Evolutionary conservation across 1,284 basidiomycete species (phyloP).

Genomic region (Athelia sp.): DNA sequence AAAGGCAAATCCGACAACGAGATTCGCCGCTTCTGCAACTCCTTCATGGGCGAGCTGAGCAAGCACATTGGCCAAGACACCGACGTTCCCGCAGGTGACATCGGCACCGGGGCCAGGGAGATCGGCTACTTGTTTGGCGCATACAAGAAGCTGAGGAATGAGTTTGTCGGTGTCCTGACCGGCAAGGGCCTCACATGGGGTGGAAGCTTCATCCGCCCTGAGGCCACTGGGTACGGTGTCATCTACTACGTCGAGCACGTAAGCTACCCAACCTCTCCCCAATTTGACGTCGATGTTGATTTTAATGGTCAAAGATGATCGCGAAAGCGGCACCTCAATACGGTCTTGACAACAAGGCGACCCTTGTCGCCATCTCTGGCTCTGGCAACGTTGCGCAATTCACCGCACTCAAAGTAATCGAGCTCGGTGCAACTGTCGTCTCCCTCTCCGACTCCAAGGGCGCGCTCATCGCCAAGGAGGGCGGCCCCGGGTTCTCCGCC

Average conservation of each 20-base stretch:
- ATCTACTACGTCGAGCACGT: conserved; percentile 77
- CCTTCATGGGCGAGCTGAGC: conserved; percentile 73
- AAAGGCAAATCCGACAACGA: conserved; percentile 79
- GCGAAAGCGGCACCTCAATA: conserved; percentile 42
- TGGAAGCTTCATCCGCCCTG: conserved; percentile 69
- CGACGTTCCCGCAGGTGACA: conserved; percentile 80
- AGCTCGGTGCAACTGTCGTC: conserved; percentile 71
- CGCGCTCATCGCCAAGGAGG: conserved; percentile 48
- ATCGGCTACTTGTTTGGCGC: conserved; percentile 70
- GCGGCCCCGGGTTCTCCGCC: conserved; percentile 50
- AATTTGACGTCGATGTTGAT: neutral
- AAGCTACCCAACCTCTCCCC: conserved; percentile 18
- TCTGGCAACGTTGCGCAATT: conserved; percentile 75
- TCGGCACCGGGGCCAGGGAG: conserved; percentile 66
- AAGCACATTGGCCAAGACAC: conserved; percentile 72
- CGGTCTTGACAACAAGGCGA: conserved; percentile 35
- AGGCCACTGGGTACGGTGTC: conserved; percentile 73
- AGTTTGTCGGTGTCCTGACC: conserved; percentile 75
- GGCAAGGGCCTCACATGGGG: conserved; percentile 77
- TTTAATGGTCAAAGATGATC: conserved; percentile 37
- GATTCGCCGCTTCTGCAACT: conserved; percentile 66
- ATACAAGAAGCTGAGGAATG: conserved; percentile 74
- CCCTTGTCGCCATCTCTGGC: conserved; percentile 68
- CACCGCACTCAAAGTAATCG: conserved; percentile 77
- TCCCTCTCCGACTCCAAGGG: conserved; percentile 82